Percentiles rank a stretch among this genome's conserved stretches.
Conservation (phyloP, 2,329 filamentous ascomycete species). For the Aureobasidium sp. region DNA sequence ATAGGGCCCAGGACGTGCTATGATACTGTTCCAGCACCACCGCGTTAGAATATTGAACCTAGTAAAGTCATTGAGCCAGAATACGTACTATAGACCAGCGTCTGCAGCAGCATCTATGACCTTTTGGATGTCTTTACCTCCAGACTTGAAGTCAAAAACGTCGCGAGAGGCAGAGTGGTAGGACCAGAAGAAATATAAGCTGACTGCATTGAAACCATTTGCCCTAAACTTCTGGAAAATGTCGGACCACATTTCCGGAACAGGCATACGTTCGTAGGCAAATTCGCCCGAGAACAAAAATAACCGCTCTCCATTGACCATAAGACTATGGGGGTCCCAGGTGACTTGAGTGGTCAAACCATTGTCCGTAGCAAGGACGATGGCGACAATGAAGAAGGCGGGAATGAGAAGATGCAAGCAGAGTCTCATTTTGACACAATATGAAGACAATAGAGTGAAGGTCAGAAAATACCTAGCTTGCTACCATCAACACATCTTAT, state of each 20-base stretch:
- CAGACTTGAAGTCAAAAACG: slow-evolving; percentile 44
- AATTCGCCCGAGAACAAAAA: slow-evolving; percentile 50
- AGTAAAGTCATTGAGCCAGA: no score
- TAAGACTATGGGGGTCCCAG: slow-evolving; percentile 50
- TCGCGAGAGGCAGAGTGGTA: slow-evolving; percentile 23
- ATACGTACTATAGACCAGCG: slow-evolving; percentile 32
- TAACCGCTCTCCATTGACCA: slow-evolving; percentile 44
- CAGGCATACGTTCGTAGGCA: slow-evolving; percentile 47
- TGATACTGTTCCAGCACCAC: not conserved
- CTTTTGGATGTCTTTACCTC: slow-evolving; percentile 46
- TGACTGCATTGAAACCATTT: slow-evolving; percentile 42
- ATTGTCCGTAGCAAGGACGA: slow-evolving; percentile 12
- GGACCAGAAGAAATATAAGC: slow-evolving; percentile 25
- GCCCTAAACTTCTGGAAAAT: slow-evolving; percentile 48
- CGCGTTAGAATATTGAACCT: not conserved
- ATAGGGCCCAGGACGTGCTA: slow-evolving; percentile 50
- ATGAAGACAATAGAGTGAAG: not conserved
- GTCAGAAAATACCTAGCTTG: not conserved
- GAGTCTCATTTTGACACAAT: not conserved
- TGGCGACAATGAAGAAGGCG: not conserved
- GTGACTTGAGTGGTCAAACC: slow-evolving; percentile 38
- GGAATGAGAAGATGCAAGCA: not conserved
- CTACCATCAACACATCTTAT: not conserved
- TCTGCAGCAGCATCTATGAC: slow-evolving; percentile 49
- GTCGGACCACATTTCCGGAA: slow-evolving; percentile 45